phyloP scores from a whole-genome alignment of 1,284 basidiomycete species.

The Cyathus pygmaeus region DNA sequence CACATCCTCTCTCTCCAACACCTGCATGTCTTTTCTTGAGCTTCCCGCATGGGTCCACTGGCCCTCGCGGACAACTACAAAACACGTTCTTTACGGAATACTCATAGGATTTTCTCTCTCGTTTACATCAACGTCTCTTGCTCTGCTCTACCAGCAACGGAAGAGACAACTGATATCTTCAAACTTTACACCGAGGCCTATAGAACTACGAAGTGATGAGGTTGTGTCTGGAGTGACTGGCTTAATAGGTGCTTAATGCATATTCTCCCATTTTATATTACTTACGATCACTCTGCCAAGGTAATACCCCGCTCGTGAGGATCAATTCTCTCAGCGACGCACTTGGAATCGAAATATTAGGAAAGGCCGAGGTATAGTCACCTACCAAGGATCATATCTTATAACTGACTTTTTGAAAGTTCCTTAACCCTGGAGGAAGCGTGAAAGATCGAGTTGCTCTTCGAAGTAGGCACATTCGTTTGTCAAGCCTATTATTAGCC shows the following conservation, averaged over 20 bases:
- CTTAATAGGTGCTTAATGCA: slow-evolving; percentile 73
- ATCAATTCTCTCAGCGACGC: slow-evolving; percentile 93
- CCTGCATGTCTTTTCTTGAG: slow-evolving; percentile 34
- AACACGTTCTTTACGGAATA: slow-evolving; percentile 71
- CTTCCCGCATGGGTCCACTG: slow-evolving; percentile 44
- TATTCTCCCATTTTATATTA: slow-evolving; percentile 3
- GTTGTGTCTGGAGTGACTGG: slow-evolving; percentile 81
- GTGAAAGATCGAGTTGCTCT: slow-evolving; percentile 97
- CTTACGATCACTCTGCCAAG: slow-evolving; percentile 48
- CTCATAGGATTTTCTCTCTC: slow-evolving; percentile 78
- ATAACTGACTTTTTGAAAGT: slow-evolving; percentile 55
- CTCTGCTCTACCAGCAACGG: slow-evolving; percentile 57
- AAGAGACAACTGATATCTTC: slow-evolving; percentile 50
- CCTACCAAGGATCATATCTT: not conserved
- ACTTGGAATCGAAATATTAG: slow-evolving; percentile 93
- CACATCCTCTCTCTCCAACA: slow-evolving; percentile 13
- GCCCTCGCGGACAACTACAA: slow-evolving; percentile 48
- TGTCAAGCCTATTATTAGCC: not conserved
- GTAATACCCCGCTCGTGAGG: slow-evolving; percentile 93
- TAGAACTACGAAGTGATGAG: slow-evolving; percentile 81
- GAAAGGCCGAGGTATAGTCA: slow-evolving; percentile 85
- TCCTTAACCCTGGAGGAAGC: slow-evolving; percentile 95
- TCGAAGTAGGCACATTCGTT: slow-evolving; percentile 68
- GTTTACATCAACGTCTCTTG: slow-evolving; percentile 68
- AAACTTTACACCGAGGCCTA: slow-evolving; percentile 66